Evolutionary conservation across 371 early-diverging fungal species (phyloP).

Genomic region (Apophysomyces variabilis): DNA sequence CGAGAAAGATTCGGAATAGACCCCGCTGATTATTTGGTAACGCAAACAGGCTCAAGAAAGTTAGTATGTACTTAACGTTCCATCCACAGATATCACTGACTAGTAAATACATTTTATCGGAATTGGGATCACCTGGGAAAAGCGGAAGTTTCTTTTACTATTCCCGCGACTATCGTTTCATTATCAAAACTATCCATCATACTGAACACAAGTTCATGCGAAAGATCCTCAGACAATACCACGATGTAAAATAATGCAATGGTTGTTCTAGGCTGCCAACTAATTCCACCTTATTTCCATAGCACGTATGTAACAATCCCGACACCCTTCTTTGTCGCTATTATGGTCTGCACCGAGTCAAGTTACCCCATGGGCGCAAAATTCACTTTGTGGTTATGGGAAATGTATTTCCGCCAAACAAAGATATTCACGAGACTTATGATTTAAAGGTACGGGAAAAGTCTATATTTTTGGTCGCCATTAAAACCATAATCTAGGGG

Average conservation of each 20-base stretch:
- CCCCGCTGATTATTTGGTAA: constrained; percentile 88
- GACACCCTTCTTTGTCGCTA: constrained; percentile 92
- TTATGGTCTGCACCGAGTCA: constrained; percentile 95
- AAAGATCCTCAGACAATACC: constrained; percentile 79
- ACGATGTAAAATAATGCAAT: constrained; percentile 43
- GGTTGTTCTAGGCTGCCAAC: neutral
- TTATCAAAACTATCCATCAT: constrained; percentile 93
- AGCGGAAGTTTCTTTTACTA: constrained; percentile 92
- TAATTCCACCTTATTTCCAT: constrained; percentile 2
- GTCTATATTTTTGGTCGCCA: neutral
- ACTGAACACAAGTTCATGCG: constrained; percentile 88
- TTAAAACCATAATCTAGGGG: constrained; percentile 25
- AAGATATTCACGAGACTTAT: constrained; percentile 94
- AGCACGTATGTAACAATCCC: constrained; percentile 89
- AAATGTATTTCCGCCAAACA: constrained; percentile 95
- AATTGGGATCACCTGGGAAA: constrained; percentile 90
- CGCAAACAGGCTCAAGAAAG: neutral
- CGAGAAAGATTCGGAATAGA: constrained; percentile 85
- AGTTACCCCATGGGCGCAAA: constrained; percentile 88
- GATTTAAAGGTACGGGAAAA: constrained; percentile 75
- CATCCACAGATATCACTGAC: constrained; percentile 74
- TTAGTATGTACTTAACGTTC: neutral
- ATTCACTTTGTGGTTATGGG: constrained; percentile 99
- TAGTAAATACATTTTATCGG: constrained; percentile 89
- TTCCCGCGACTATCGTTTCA: constrained; percentile 93